These are phyloP conservation scores for Saccharomyces hybrid DNA, from an alignment of 1,139 yeast genomes.

Conservation along the genomic window DNA sequence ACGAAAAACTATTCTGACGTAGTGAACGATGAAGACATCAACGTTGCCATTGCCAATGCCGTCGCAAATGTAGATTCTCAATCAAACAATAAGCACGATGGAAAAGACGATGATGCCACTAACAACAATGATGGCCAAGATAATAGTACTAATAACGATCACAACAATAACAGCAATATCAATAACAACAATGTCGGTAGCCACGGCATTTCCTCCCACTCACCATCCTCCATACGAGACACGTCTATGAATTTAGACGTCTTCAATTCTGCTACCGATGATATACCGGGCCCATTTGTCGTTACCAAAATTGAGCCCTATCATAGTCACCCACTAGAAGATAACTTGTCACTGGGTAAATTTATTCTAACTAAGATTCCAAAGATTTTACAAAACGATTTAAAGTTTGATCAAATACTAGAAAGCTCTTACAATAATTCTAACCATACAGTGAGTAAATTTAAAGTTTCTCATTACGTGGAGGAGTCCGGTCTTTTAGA, in stretches of 20 bases:
- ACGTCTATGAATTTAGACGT: constrained; percentile 4
- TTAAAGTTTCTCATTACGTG: constrained; percentile 30
- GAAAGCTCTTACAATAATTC: constrained; percentile 28
- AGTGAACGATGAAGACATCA: constrained; percentile 19
- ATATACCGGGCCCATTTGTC: constrained; percentile 27
- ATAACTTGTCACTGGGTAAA: constrained; percentile 26
- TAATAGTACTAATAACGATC: background rate
- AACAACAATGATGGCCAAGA: constrained; percentile 5
- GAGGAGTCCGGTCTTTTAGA: constrained; percentile 30
- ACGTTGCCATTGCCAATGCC: constrained; percentile 28
- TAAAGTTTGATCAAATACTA: constrained; percentile 29
- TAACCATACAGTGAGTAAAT: constrained; percentile 28
- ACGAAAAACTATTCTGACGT: constrained; percentile 8
- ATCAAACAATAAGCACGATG: constrained; percentile 10
- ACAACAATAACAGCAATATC: background rate
- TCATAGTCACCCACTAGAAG: constrained; percentile 31
- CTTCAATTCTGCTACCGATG: constrained; percentile 4
- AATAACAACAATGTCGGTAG: constrained; percentile 3
- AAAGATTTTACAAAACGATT: constrained; percentile 28
- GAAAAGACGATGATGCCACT: constrained; percentile 20
- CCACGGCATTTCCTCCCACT: constrained; percentile 2
- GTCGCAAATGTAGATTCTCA: constrained; percentile 13
- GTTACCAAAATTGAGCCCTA: constrained; percentile 32
- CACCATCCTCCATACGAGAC: constrained; percentile 2
- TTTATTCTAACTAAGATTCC: constrained; percentile 31